Conservation (phyloP, 208 protist genomes). For the Leishmania gerbilli region DNA sequence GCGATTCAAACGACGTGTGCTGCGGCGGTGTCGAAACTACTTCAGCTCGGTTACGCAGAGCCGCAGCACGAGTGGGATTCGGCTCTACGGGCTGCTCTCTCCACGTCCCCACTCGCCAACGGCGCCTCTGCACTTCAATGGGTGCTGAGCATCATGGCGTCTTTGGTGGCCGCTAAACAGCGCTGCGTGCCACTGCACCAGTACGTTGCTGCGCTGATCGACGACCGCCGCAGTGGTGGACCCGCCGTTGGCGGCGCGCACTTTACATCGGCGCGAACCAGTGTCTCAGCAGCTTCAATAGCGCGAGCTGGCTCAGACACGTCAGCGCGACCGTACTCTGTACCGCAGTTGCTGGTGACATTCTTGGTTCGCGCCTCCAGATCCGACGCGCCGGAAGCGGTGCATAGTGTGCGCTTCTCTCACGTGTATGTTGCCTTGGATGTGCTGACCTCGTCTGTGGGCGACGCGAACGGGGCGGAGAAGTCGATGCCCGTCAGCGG, state of each 20-base stretch:
- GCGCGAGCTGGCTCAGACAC: neutral
- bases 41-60: slow-evolving; percentile 22
- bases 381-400: slow-evolving; percentile 39
- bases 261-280: neutral
- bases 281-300: neutral
- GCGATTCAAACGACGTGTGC: neutral
- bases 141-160: slow-evolving; percentile 60
- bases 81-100: slow-evolving; percentile 6
- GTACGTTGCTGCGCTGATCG: slow-evolving; percentile 32
- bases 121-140: slow-evolving; percentile 27
- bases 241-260: neutral
- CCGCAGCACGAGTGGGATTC: slow-evolving; percentile 42
- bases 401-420: slow-evolving; percentile 27
- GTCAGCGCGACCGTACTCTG: neutral
- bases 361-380: slow-evolving; percentile 12
- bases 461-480: slow-evolving; percentile 3
- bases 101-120: neutral
- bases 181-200: slow-evolving; percentile 37
- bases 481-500: slow-evolving; percentile 4
- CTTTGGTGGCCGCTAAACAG: slow-evolving; percentile 47
- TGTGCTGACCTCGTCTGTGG: slow-evolving; percentile 40
- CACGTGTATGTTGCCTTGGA: slow-evolving; percentile 52
- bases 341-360: slow-evolving; percentile 22
- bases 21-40: slow-evolving; percentile 23
- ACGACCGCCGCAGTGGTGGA: neutral